These are phyloP conservation scores for Cylindrotheca fusiformis DNA, from an alignment of 108 stramenopile species.

Conservation along the genomic window DNA sequence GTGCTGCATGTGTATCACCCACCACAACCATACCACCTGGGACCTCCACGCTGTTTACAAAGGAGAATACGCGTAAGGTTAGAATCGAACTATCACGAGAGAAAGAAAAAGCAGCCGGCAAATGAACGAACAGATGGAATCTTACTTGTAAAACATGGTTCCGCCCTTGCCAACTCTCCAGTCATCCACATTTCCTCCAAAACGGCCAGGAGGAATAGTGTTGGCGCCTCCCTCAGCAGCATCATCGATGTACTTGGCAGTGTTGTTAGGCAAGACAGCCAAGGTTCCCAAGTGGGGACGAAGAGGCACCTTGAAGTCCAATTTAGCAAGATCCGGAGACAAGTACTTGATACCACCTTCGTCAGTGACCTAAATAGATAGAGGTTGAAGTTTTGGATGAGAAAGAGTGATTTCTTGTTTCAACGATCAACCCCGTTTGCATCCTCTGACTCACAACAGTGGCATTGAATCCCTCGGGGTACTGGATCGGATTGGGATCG, in stretches of 20 bases:
- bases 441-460: too few species aligned
- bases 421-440: background rate
- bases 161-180: constrained; percentile 34
- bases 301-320: constrained; percentile 25
- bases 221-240: constrained; percentile 30
- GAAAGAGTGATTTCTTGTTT: too few species aligned
- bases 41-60: constrained; percentile 15
- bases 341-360: constrained; percentile 29
- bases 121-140: too few species aligned
- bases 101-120: too few species aligned
- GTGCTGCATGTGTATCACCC: constrained; percentile 36
- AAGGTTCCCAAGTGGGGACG: constrained; percentile 29
- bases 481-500: constrained; percentile 14
- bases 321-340: constrained; percentile 16
- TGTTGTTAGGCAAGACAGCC: constrained; percentile 33
- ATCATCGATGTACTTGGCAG: constrained; percentile 25
- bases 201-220: constrained; percentile 28
- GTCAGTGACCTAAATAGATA: constrained; percentile 23
- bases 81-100: too few species aligned
- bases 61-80: background rate
- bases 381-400: background rate
- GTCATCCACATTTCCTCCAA: constrained; percentile 31
- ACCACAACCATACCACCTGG: constrained; percentile 26
- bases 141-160: constrained; percentile 31
- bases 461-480: constrained; percentile 24